phyloP scores from a whole-genome alignment of 164 flowering plant genomes.

The Chloranthus sessilifolius region DNA sequence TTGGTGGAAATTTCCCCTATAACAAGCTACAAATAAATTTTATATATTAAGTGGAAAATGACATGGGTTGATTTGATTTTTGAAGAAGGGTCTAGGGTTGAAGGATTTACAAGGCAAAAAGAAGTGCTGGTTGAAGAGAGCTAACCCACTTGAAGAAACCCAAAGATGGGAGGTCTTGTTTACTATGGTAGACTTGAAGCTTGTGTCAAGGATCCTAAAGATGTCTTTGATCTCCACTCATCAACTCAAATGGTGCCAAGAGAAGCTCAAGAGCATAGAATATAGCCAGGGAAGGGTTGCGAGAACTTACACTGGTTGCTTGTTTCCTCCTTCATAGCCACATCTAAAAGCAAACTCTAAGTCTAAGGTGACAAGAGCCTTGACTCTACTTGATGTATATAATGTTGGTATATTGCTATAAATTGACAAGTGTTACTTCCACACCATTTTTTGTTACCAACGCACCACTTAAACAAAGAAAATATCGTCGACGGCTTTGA shows the following conservation, averaged over 20 bases:
- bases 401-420: not conserved
- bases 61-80: too few relatives aligned
- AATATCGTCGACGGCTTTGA: too few relatives aligned
- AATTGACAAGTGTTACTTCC: not conserved
- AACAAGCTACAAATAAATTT: too few relatives aligned
- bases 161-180: conserved; percentile 27
- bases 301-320: conserved; percentile 11
- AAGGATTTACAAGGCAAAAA: conserved; percentile 32
- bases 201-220: conserved; percentile 37
- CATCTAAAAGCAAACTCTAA: not conserved
- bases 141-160: conserved; percentile 17
- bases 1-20: too few relatives aligned
- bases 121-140: conserved; percentile 36
- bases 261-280: conserved; percentile 33
- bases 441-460: too few relatives aligned
- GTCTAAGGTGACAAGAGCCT: not conserved
- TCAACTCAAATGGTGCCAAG: conserved; percentile 51
- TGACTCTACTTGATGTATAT: too few relatives aligned
- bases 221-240: conserved; percentile 37
- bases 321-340: conserved; percentile 29
- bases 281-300: conserved; percentile 23
- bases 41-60: too few relatives aligned
- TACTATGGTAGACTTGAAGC: conserved; percentile 40
- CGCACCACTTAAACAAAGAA: too few relatives aligned
- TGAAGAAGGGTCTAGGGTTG: conserved; percentile 39